Evolutionary conservation across 352 stramenopile genomes (phyloP).

Genomic region (Pythium rhizo-oryzae): DNA sequence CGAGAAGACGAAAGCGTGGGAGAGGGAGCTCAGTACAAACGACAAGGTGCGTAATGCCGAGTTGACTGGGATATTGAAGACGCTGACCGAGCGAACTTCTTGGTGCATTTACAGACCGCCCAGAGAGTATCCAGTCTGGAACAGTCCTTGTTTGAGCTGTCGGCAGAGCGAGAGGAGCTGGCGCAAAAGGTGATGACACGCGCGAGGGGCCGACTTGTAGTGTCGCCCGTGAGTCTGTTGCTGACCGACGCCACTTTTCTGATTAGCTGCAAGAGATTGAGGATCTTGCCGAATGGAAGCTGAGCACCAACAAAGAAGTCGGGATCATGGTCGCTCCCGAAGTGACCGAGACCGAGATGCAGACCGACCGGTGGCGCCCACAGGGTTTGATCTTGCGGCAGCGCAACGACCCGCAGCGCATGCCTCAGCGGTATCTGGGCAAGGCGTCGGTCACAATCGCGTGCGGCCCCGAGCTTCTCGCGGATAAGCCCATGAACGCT

Average conservation of each 20-base stretch:
- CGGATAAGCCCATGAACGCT: constrained; percentile 5
- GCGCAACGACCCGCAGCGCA: constrained; percentile 64
- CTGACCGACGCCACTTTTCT: not conserved
- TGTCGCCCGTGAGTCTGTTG: not conserved
- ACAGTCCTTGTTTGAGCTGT: constrained; percentile 30
- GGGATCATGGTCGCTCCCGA: constrained; percentile 50
- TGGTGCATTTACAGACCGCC: constrained; percentile 33
- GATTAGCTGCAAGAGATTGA: constrained; percentile 64
- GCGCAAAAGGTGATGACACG: constrained; percentile 39
- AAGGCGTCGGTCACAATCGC: constrained; percentile 74
- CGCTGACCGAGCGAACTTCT: not conserved
- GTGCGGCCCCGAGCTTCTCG: constrained; percentile 50
- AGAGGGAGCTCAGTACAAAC: constrained; percentile 61
- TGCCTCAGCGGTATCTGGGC: constrained; percentile 70
- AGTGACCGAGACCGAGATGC: constrained; percentile 53
- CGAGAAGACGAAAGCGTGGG: constrained; percentile 77
- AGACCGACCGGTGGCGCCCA: constrained; percentile 76
- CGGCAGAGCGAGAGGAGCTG: constrained; percentile 40
- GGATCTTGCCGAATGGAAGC: constrained; percentile 51
- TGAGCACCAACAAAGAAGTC: constrained; percentile 63
- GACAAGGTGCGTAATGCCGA: constrained; percentile 36
- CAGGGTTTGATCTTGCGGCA: constrained; percentile 74
- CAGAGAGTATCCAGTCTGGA: constrained; percentile 52
- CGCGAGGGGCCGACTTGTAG: not conserved
- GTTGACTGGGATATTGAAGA: not conserved